Percentiles rank a stretch among this genome's conserved stretches.
phyloP scores from a whole-genome alignment of 2,329 filamentous ascomycete genomes.

The Colletotrichum sp. region DNA sequence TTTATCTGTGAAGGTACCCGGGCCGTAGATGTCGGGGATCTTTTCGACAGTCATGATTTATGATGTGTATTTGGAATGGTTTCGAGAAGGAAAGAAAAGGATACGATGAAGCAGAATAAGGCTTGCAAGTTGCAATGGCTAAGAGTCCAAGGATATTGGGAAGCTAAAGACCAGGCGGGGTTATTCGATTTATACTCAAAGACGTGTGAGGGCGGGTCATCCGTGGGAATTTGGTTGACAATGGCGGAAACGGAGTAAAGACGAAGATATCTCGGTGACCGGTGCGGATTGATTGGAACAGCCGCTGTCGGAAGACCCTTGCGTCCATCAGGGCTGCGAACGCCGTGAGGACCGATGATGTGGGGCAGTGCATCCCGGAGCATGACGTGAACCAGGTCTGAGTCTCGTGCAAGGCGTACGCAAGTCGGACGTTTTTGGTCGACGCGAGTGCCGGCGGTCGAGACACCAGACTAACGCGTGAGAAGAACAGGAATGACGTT shows the following conservation, averaged over 20 bases:
- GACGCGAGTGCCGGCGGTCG: not conserved
- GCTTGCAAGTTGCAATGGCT: not conserved
- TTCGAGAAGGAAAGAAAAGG: not conserved
- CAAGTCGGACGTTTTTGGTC: not conserved
- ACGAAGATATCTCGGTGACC: not conserved
- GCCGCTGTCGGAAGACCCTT: not conserved
- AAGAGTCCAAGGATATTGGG: not conserved
- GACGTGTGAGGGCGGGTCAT: not conserved
- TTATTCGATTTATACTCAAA: not conserved
- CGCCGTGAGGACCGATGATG: not conserved
- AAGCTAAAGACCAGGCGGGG: not conserved
- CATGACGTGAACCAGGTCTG: not conserved
- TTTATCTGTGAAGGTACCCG: conserved; percentile 34
- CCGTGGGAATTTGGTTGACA: not conserved
- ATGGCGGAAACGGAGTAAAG: not conserved
- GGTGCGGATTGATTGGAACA: not conserved
- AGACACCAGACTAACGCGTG: not conserved
- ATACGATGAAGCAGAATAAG: not conserved
- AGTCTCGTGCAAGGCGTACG: not conserved
- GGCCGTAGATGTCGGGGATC: conserved; percentile 31
- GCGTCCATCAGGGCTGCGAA: not conserved
- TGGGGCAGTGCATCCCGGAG: not conserved
- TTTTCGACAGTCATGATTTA: not conserved
- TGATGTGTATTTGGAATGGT: not conserved
- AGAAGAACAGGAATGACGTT: not conserved